These are phyloP conservation scores for Blastobotrys peoriensis DNA, from an alignment of 805 yeast genomes.

Conservation along the genomic window DNA sequence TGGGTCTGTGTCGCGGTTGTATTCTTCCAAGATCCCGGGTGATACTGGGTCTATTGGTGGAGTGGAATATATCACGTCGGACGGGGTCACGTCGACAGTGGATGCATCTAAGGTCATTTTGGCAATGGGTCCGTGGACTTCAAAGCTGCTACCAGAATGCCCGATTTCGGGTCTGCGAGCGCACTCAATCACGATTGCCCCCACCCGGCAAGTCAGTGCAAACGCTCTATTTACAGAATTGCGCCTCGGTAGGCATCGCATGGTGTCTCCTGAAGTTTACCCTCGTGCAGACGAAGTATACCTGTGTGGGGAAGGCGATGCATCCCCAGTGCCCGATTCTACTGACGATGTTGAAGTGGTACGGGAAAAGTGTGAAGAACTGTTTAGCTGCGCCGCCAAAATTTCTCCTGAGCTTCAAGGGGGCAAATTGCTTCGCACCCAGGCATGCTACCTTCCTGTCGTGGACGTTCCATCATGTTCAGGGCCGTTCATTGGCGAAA, in stretches of 20 bases:
- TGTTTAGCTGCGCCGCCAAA: conserved; percentile 74
- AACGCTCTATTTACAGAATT: conserved; percentile 92
- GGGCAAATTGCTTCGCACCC: conserved; percentile 74
- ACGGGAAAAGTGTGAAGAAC: conserved; percentile 78
- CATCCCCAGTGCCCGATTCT: conserved; percentile 88
- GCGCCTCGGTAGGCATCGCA: conserved; percentile 44
- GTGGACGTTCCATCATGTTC: conserved; percentile 86
- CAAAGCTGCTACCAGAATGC: conserved; percentile 81
- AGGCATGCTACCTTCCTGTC: conserved; percentile 94
- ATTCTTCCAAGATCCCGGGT: conserved; percentile 45
- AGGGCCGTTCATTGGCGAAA: conserved; percentile 93
- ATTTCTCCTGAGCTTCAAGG: conserved; percentile 60
- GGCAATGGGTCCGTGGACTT: conserved; percentile 96
- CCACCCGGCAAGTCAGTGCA: conserved; percentile 77
- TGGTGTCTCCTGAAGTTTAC: conserved; percentile 85
- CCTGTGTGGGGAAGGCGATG: conserved; percentile 96
- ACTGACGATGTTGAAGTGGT: conserved; percentile 91
- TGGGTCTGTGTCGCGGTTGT: conserved; percentile 68
- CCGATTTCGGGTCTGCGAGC: conserved; percentile 94
- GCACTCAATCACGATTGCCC: conserved; percentile 87
- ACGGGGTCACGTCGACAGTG: conserved; percentile 29
- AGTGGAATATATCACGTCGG: conserved; percentile 48
- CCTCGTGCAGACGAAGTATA: conserved; percentile 94
- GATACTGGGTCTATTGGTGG: conserved; percentile 67
- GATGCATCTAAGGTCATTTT: conserved; percentile 73